These are phyloP conservation scores for Maudiozyma turicensis DNA, from an alignment of 805 yeast genomes.

Conservation along the genomic window DNA sequence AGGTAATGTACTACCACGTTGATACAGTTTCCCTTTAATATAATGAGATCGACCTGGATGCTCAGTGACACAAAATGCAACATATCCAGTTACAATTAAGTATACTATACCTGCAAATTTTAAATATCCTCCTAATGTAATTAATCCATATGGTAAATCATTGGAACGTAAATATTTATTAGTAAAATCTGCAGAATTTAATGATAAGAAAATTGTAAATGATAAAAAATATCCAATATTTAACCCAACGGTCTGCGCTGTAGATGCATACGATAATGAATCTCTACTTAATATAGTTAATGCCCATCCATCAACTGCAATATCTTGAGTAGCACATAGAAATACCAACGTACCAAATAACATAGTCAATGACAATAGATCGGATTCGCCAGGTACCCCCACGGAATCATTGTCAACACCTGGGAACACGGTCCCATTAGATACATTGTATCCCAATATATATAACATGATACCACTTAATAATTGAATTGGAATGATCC, in stretches of 20 bases:
- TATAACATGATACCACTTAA: conserved; percentile 65
- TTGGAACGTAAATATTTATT: conserved; percentile 63
- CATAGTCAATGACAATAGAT: conserved; percentile 41
- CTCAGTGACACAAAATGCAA: conserved; percentile 57
- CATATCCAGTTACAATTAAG: conserved; percentile 51
- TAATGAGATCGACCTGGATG: conserved; percentile 39
- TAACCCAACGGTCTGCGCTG: conserved; percentile 94
- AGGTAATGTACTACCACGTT: conserved; percentile 4
- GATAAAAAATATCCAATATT: conserved; percentile 88
- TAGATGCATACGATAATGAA: conserved; percentile 83
- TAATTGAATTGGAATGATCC: conserved; percentile 91
- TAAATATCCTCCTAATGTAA: conserved; percentile 68
- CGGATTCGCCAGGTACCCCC: neutral
- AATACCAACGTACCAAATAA: conserved; percentile 72
- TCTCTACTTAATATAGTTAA: conserved; percentile 70
- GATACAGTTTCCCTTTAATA: conserved; percentile 18
- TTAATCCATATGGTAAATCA: conserved; percentile 50
- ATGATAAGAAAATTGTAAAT: conserved; percentile 83
- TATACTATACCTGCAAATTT: conserved; percentile 68
- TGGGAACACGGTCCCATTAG: conserved; percentile 42
- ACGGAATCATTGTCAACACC: conserved; percentile 15
- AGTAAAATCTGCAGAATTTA: conserved; percentile 87
- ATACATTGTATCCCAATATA: conserved; percentile 41
- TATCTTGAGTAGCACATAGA: conserved; percentile 94
- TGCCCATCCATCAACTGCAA: conserved; percentile 99